Evolutionary conservation across 2,329 filamentous ascomycete species (phyloP).

Genomic region (Fusarium paranaense): DNA sequence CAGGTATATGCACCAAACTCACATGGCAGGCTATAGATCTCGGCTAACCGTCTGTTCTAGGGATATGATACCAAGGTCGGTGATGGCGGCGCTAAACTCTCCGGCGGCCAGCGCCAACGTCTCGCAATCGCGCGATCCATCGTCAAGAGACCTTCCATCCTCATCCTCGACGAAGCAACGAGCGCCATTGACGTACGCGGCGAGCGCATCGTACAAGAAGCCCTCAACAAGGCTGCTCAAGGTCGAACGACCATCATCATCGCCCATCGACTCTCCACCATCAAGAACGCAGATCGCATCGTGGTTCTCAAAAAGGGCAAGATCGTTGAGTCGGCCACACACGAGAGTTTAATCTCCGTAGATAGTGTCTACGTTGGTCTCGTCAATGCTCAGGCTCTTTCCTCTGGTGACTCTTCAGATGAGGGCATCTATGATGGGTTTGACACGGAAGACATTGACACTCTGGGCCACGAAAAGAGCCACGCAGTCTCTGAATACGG

Average conservation of each 20-base stretch:
- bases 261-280: slow-evolving; percentile 79
- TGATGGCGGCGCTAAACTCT: slow-evolving; percentile 81
- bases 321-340: slow-evolving; percentile 80
- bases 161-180: slow-evolving; percentile 83
- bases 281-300: slow-evolving; percentile 82
- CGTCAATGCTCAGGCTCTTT: slow-evolving; percentile 72
- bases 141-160: slow-evolving; percentile 75
- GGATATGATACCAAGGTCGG: slow-evolving; percentile 81
- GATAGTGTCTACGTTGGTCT: slow-evolving; percentile 75
- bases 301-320: slow-evolving; percentile 78
- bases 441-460: slow-evolving; percentile 54
- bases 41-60: slow-evolving; percentile 48
- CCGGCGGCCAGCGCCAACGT: slow-evolving; percentile 84
- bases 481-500: slow-evolving; percentile 52
- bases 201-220: slow-evolving; percentile 72
- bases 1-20: slow-evolving; percentile 49
- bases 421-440: slow-evolving; percentile 48
- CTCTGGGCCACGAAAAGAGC: slow-evolving; percentile 59
- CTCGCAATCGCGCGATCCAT: slow-evolving; percentile 83
- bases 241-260: slow-evolving; percentile 79
- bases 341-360: slow-evolving; percentile 74
- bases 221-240: slow-evolving; percentile 70
- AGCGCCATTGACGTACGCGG: slow-evolving; percentile 70
- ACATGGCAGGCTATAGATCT: background rate
- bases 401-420: slow-evolving; percentile 60